phyloP scores from a whole-genome alignment of 305 asterid genomes.

The Petunia hybrid region DNA sequence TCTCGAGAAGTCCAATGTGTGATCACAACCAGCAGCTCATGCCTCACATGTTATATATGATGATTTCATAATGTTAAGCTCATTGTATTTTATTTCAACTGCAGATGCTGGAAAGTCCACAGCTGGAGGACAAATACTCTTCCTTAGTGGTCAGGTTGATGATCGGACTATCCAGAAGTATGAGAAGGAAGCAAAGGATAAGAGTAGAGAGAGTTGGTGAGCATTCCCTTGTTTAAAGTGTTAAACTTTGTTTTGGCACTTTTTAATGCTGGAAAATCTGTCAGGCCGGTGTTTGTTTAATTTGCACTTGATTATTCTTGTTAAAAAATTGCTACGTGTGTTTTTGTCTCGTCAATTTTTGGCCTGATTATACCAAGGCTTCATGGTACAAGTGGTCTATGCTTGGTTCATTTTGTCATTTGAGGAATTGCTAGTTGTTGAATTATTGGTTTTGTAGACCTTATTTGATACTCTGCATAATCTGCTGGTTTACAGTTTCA shows the following conservation, averaged over 20 bases:
- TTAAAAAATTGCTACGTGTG: not conserved
- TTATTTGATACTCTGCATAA: not conserved
- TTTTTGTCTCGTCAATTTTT: not conserved
- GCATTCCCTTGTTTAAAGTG: conserved; percentile 24
- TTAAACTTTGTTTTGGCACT: not conserved
- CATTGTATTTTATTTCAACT: conserved; percentile 33
- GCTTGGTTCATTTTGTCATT: not conserved
- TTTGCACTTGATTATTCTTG: conserved; percentile 16
- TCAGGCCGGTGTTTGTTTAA: not conserved
- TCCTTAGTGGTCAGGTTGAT: conserved; percentile 95
- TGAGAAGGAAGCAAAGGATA: conserved; percentile 97
- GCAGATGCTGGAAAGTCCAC: conserved; percentile 99
- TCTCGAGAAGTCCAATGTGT: not conserved
- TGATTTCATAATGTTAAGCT: not conserved
- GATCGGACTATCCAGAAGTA: conserved; percentile 96
- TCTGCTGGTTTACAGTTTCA: not conserved
- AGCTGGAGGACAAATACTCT: conserved; percentile 89
- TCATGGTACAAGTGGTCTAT: not conserved
- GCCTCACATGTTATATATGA: not conserved
- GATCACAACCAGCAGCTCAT: not conserved
- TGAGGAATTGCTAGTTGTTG: not conserved
- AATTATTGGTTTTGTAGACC: not conserved
- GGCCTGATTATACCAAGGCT: not conserved
- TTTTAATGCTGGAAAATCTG: conserved; percentile 7
- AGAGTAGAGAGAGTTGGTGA: conserved; percentile 98